Evolutionary conservation across 2,329 filamentous ascomycete genomes (phyloP).

Genomic region (Sordariomycetes sp.): DNA sequence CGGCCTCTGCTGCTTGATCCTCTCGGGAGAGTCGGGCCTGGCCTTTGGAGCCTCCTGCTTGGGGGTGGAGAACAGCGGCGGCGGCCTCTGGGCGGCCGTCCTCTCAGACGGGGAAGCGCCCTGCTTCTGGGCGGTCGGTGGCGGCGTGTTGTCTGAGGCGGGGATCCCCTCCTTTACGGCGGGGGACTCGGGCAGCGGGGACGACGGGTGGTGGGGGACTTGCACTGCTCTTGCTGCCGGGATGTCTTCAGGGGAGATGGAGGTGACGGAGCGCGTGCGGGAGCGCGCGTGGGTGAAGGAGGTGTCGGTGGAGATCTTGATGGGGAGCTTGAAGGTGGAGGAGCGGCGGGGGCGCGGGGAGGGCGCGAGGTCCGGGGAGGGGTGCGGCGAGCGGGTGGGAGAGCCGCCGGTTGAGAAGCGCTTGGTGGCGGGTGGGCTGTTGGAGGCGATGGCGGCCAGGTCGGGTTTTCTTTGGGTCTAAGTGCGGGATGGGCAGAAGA

Average conservation of each 20-base stretch:
- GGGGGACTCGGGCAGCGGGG: background rate
- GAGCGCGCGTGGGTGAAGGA: constrained; percentile 5
- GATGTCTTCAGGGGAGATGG: constrained; percentile 2
- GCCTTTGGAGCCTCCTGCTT: constrained; percentile 24
- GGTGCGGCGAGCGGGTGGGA: background rate
- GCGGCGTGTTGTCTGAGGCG: constrained; percentile 26
- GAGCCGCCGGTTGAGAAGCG: constrained; percentile 5
- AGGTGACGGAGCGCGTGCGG: constrained; percentile 2
- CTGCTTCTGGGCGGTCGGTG: constrained; percentile 18
- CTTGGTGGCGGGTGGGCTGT: constrained; percentile 3
- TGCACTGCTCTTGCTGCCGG: background rate
- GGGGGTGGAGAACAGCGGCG: background rate
- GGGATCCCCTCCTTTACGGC: background rate
- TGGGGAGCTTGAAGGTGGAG: constrained; percentile 10
- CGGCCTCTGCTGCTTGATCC: background rate
- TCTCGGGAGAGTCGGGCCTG: constrained; percentile 22
- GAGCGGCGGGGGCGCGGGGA: constrained; percentile 7
- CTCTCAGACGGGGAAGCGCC: background rate
- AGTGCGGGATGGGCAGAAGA: background rate
- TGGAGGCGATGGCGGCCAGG: constrained; percentile 5
- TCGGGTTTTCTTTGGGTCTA: background rate
- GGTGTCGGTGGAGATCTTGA: constrained; percentile 7
- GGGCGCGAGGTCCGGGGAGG: background rate
- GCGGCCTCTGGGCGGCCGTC: background rate
- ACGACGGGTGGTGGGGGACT: background rate